Base-by-base conservation (phyloP, 2,329 filamentous ascomycete species). In the Exophiala aquamarina region DNA sequence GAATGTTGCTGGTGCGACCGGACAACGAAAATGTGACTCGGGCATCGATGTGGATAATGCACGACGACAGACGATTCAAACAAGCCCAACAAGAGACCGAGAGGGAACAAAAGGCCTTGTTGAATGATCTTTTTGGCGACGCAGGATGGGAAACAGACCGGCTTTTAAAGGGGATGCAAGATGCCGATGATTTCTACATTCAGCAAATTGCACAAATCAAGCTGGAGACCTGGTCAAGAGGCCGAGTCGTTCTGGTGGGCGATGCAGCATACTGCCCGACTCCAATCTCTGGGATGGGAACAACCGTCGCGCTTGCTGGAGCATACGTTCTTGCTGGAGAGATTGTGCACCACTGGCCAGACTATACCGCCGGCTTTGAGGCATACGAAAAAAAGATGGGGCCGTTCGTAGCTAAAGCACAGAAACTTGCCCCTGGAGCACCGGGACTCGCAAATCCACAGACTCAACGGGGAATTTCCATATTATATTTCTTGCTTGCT, bases 141-240 rank as follows among this genome's bases (percentile, higher is more conserved):
- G 66, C 65, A 0, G 70, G 70, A 1, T 73, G 68, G 63, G 54
- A 70, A 46, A 57, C 58, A 0, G 59, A 66, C 2, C 61, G 68
- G 1, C 57, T 70, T 2, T 33, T 76, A 0, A 49, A 61, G 8
- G 70, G 59, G 2, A 72, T 76, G 70, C 57, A 66, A 28, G 59
- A 53, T 1, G 58, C 66, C 0, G 55, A 69, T 0, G 69, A 76
- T 44, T 76, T 74, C 54, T 77, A 76, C 56, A 68, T 67, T 46
- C 66, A 72, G 28, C 62, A 69, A 4, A 49, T 63, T 19, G 62
- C 55, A 2, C 61, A 63, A 46, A 56, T 63, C 4, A 54, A 61
- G 14, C 50, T 67, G 42, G 57, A 63, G 2, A 58, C 39, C 3
- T 69, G 69, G 63, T 63, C 54, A 13, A 62, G 61, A 3, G 69